These are phyloP conservation scores for Cytospora paraplurivora DNA, from an alignment of 2,329 filamentous ascomycete genomes.

Conservation along the genomic window DNA sequence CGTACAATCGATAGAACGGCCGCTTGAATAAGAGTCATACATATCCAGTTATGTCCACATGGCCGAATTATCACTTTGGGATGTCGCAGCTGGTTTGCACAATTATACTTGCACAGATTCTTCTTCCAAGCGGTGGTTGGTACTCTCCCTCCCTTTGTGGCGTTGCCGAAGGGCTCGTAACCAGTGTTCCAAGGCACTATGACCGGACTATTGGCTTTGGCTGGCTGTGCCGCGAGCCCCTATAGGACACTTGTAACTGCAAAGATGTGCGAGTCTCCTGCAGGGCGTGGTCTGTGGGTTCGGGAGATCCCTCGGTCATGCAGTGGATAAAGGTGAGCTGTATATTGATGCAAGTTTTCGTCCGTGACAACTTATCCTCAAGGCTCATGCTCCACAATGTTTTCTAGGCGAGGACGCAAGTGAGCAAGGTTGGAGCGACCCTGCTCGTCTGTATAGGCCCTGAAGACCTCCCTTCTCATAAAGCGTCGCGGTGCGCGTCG, in stretches of 20 bases:
- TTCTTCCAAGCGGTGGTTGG: background rate
- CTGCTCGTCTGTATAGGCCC: slow-evolving; percentile 47
- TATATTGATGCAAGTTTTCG: background rate
- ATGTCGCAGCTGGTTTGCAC: background rate
- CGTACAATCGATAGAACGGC: background rate
- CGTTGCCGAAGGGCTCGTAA: background rate
- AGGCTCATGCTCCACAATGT: slow-evolving; percentile 45
- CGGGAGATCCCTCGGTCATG: background rate
- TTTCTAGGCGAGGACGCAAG: slow-evolving; percentile 44
- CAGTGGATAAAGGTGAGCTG: background rate
- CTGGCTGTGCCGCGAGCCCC: background rate
- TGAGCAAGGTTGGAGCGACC: slow-evolving; percentile 44
- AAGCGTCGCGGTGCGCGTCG: slow-evolving; percentile 66
- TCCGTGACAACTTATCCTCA: slow-evolving; percentile 30
- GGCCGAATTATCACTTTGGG: background rate
- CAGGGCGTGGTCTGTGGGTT: background rate
- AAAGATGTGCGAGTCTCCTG: background rate
- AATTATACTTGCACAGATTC: background rate
- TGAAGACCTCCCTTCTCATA: slow-evolving; percentile 68
- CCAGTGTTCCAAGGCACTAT: background rate
- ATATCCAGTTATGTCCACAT: background rate
- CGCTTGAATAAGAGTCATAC: background rate
- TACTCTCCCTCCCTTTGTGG: background rate
- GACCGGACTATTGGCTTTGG: background rate
- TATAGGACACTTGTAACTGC: background rate